Base-by-base conservation (phyloP, 345 rosid species). In the Ailanthus altissimus region DNA sequence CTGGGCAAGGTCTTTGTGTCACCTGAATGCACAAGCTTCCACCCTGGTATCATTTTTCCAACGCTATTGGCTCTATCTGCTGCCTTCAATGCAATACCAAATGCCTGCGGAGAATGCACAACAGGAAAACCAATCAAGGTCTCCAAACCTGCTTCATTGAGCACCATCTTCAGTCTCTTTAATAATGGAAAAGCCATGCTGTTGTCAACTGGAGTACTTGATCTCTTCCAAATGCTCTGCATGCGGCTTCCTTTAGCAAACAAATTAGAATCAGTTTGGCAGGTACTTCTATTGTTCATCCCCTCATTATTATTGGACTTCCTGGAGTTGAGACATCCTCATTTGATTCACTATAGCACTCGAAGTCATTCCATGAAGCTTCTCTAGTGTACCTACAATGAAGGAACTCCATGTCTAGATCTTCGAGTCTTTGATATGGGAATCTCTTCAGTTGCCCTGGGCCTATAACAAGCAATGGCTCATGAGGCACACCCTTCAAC, bases 21-120 rank as follows among this genome's bases (percentile, higher is more conserved):
- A 25, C 99, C 99, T 2, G 99, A 95, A 77, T 95, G 93, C 74
- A 88, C 99, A 71, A 93, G 80, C 85, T 92, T 95, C 99, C 99
- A 95, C 45, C 99, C 99, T 0, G 91, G 97, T 72, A 93, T 95
- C 51, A 45, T 70, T 86, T 92, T 88, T 57, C 96, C 96, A 71
- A 72, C 78, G 64, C 81, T 81, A 78, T 93, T 93, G 28, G 82
- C 76, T 81, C 97, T 90, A 67, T 92, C 88, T 16, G 91, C 86
- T 6, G 97, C 97, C 84, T 88, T 89, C 62, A 95, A 74, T 67
- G 81, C 84, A 36, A 93, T 81, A 42, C 99, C 99, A 78, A 83
- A 95, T 43, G 99, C 91, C 80, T 95, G 94, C 67, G 96, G 97
- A 81, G 97, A 95, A 73, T 95, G 99, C 75, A 95, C 92, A 26